These are phyloP conservation scores for Aspergillus unguis DNA, from an alignment of 2,329 filamentous ascomycete genomes.

Conservation along the genomic window DNA sequence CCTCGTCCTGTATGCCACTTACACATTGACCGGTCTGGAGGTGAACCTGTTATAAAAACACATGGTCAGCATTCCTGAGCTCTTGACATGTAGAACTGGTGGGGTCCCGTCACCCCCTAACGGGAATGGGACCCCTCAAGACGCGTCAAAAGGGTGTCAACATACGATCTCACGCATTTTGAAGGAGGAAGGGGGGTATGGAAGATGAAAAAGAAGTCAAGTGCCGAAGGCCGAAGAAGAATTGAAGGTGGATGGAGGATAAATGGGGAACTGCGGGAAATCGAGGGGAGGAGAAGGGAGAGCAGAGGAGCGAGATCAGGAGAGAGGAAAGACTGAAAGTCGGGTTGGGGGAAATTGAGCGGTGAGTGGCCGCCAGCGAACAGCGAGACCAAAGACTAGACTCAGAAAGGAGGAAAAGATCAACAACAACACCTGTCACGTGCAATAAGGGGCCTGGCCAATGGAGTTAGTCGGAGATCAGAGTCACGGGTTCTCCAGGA, in stretches of 20 bases:
- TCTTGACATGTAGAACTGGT: slow-evolving; percentile 24
- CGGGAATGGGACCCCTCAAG: slow-evolving; percentile 26
- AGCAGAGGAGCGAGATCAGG: slow-evolving; percentile 17
- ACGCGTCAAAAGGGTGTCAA: slow-evolving; percentile 39
- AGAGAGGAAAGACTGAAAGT: slow-evolving; percentile 24
- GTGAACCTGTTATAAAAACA: slow-evolving; percentile 74
- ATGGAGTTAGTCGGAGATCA: slow-evolving; percentile 22
- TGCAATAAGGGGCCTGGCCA: slow-evolving; percentile 21
- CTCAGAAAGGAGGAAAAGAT: slow-evolving; percentile 22
- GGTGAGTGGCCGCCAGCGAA: slow-evolving; percentile 22
- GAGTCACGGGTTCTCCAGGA: slow-evolving; percentile 28
- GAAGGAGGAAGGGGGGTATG: slow-evolving; percentile 30
- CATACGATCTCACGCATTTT: slow-evolving; percentile 74
- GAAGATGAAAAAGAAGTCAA: slow-evolving; percentile 14
- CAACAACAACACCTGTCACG: slow-evolving; percentile 3
- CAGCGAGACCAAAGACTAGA: background rate
- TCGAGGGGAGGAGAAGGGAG: slow-evolving; percentile 22
- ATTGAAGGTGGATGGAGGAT: slow-evolving; percentile 13
- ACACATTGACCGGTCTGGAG: slow-evolving; percentile 99
- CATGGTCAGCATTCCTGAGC: slow-evolving; percentile 27
- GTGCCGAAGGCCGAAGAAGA: slow-evolving; percentile 15
- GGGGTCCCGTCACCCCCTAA: slow-evolving; percentile 28
- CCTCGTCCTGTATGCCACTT: slow-evolving; percentile 45
- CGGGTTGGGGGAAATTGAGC: slow-evolving; percentile 23
- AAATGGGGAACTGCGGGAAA: slow-evolving; percentile 14